A percentile compares a stretch with the other conserved stretches of the same genome.
Evolutionary conservation across 2,329 filamentous ascomycete genomes (phyloP).

Genomic region (Mariannaea elegans): DNA sequence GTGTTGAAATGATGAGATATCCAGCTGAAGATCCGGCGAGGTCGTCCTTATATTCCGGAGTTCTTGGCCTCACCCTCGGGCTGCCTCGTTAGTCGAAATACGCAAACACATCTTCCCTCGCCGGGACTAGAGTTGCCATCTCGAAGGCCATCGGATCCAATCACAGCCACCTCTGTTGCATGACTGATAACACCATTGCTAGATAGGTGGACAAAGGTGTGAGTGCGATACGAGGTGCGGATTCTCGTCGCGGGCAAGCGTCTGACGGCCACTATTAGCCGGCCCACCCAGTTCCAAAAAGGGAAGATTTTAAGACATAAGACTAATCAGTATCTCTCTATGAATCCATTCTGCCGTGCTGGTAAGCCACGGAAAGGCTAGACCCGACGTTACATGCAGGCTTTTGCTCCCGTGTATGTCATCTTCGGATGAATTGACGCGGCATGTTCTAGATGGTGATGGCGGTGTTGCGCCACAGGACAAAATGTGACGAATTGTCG

Average conservation of each 20-base stretch:
- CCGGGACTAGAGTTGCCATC: constrained; percentile 18
- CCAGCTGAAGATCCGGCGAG: constrained; percentile 23
- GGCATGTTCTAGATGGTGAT: not conserved
- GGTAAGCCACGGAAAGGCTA: constrained; percentile 25
- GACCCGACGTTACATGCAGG: constrained; percentile 29
- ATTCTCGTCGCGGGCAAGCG: constrained; percentile 26
- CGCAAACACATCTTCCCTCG: constrained; percentile 11
- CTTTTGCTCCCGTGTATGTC: constrained; percentile 29
- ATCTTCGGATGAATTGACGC: constrained; percentile 5
- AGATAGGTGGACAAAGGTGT: constrained; percentile 38
- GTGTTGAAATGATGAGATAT: constrained; percentile 33
- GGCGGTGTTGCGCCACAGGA: constrained; percentile 23
- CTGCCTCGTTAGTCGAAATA: constrained; percentile 1
- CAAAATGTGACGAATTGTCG: constrained; percentile 13
- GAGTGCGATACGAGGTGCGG: constrained; percentile 42
- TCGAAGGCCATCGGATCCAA: constrained; percentile 31
- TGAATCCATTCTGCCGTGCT: constrained; percentile 25
- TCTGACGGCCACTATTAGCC: constrained; percentile 30
- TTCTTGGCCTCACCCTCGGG: not conserved
- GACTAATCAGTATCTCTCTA: constrained; percentile 27
- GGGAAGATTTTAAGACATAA: constrained; percentile 26
- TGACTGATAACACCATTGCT: constrained; percentile 35
- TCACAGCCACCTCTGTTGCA: constrained; percentile 34
- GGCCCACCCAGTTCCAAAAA: constrained; percentile 31
- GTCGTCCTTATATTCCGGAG: constrained; percentile 37